phyloP scores from a whole-genome alignment of 345 rosid species.

The Hibiscus mutabilis region DNA sequence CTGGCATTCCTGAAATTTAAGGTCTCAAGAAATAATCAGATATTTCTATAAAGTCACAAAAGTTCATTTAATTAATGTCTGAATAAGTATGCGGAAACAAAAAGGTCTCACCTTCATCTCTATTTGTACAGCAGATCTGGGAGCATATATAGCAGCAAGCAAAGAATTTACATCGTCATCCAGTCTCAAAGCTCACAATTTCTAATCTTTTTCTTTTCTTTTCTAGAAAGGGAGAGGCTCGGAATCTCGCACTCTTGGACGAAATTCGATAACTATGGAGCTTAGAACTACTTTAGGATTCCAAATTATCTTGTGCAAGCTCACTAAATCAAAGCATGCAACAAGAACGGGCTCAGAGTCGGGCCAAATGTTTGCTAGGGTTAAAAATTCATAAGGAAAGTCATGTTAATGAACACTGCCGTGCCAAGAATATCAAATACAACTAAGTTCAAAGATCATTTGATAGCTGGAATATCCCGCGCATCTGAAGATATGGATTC shows the following conservation, averaged over 20 bases:
- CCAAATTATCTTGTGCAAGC: slow-evolving; percentile 1
- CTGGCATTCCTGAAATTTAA: slow-evolving; percentile 12
- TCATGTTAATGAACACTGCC: not conserved
- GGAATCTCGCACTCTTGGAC: not conserved
- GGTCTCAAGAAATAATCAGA: not conserved
- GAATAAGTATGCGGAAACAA: not conserved
- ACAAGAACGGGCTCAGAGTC: not conserved
- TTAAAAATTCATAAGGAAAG: slow-evolving; percentile 1
- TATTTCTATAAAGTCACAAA: not conserved
- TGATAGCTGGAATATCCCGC: slow-evolving; percentile 88
- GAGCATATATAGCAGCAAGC: slow-evolving; percentile 2
- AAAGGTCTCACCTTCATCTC: not conserved
- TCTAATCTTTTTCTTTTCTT: not conserved
- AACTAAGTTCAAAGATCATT: slow-evolving; percentile 42
- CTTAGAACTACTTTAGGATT: slow-evolving; percentile 7
- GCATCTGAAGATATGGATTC: slow-evolving; percentile 97
- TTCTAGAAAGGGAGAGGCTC: not conserved
- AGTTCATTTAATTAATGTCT: not conserved
- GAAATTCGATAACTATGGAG: not conserved
- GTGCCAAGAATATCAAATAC: slow-evolving; percentile 15
- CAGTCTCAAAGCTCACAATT: slow-evolving; percentile 2
- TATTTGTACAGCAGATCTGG: slow-evolving; percentile 11
- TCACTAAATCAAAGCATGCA: slow-evolving; percentile 5
- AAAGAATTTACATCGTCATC: slow-evolving; percentile 7
- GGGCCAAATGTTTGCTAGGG: slow-evolving; percentile 10